Conservation (phyloP, 1,139 yeast genomes). For the Petasospora rhodanensis region DNA sequence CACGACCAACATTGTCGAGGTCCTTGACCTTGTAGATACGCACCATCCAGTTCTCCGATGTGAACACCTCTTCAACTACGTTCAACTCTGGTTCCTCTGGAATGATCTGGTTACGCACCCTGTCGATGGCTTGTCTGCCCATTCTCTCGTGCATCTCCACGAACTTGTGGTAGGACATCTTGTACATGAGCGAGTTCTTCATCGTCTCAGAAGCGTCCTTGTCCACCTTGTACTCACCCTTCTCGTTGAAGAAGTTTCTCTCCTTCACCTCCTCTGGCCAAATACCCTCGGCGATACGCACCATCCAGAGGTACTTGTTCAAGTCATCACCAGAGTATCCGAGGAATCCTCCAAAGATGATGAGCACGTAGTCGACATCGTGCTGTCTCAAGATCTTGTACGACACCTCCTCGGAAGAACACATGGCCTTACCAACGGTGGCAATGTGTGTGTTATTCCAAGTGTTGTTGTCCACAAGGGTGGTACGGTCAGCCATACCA, state of each 20-base stretch:
- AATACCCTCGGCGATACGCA: slow-evolving; percentile 95
- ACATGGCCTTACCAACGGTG: slow-evolving; percentile 98
- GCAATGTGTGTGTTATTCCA: slow-evolving; percentile 99
- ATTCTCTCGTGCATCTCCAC: slow-evolving; percentile 58
- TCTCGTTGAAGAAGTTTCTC: slow-evolving; percentile 73
- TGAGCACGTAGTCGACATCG: slow-evolving; percentile 91
- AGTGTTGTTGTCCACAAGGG: slow-evolving; percentile 96
- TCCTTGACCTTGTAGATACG: slow-evolving; percentile 92
- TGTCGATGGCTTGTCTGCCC: slow-evolving; percentile 61
- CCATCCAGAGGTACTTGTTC: slow-evolving; percentile 98
- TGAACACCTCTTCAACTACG: slow-evolving; percentile 89
- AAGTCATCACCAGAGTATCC: slow-evolving; percentile 97
- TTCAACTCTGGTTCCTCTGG: slow-evolving; percentile 61
- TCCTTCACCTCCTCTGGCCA: slow-evolving; percentile 98
- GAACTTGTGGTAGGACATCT: slow-evolving; percentile 88
- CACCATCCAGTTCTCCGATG: slow-evolving; percentile 95
- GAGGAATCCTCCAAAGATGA: slow-evolving; percentile 89
- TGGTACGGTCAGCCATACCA: slow-evolving; percentile 99
- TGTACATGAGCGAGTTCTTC: slow-evolving; percentile 90
- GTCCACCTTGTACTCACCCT: slow-evolving; percentile 89
- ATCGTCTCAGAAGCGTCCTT: slow-evolving; percentile 74
- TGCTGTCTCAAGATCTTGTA: slow-evolving; percentile 84
- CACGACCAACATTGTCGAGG: slow-evolving; percentile 82
- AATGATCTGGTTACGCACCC: slow-evolving; percentile 83
- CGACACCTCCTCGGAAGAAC: slow-evolving; percentile 81